phyloP scores from a whole-genome alignment of 495 filamentous ascomycete species.

The Friedmanniomyces simplex region DNA sequence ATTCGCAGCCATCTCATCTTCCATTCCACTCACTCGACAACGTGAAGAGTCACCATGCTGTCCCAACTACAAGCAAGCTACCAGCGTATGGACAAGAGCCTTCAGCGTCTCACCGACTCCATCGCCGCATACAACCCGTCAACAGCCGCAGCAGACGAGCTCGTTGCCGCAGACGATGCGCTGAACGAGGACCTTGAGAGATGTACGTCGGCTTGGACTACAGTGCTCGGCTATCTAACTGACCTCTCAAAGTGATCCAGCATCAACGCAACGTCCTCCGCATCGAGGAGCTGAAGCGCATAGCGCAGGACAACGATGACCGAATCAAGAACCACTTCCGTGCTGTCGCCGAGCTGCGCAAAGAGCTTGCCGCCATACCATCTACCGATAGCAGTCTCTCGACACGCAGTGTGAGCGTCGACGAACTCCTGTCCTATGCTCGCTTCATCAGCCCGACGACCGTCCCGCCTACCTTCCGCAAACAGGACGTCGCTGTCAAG shows the following conservation, averaged over 20 bases:
- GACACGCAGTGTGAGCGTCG: constrained; percentile 41
- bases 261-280: constrained; percentile 60
- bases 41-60: background rate
- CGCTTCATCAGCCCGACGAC: constrained; percentile 65
- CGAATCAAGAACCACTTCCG: constrained; percentile 51
- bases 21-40: no score
- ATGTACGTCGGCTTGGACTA: constrained; percentile 26
- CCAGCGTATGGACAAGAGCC: constrained; percentile 51
- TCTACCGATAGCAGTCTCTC: constrained; percentile 40
- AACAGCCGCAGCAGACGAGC: constrained; percentile 47
- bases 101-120: constrained; percentile 58
- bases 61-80: constrained; percentile 8
- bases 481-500: no score
- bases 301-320: constrained; percentile 47
- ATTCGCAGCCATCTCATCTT: no score
- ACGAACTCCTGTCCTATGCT: constrained; percentile 61
- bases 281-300: constrained; percentile 51
- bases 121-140: constrained; percentile 71
- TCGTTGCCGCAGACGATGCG: constrained; percentile 57
- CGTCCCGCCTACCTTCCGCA: constrained; percentile 49
- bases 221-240: background rate
- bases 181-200: constrained; percentile 50
- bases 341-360: constrained; percentile 53
- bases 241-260: constrained; percentile 36
- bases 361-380: constrained; percentile 50